Percentiles rank a stretch among this genome's conserved stretches.
These are phyloP conservation scores for Cyclotella baltica DNA, from an alignment of 108 stramenopile species.

Conservation along the genomic window DNA sequence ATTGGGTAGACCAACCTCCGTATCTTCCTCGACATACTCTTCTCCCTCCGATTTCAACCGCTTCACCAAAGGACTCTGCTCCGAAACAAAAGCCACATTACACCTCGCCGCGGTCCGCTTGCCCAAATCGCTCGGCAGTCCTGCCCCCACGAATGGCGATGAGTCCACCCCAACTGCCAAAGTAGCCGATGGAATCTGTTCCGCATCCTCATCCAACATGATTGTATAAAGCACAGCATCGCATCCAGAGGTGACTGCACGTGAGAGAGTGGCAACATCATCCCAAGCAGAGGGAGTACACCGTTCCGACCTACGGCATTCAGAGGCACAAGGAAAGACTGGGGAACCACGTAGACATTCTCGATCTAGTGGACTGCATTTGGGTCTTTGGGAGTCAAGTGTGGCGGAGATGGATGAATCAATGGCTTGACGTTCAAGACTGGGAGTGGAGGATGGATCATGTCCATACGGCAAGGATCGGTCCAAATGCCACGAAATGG, in stretches of 20 bases:
- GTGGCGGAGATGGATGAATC: slow-evolving; percentile 21
- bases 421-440: slow-evolving; percentile 22
- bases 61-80: slow-evolving; percentile 60
- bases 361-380: slow-evolving; percentile 69
- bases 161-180: slow-evolving; percentile 46
- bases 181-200: slow-evolving; percentile 67
- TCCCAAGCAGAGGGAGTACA: slow-evolving; percentile 78
- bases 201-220: slow-evolving; percentile 59
- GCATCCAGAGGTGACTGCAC: slow-evolving; percentile 65
- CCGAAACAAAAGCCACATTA: slow-evolving; percentile 83
- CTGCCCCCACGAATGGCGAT: slow-evolving; percentile 59
- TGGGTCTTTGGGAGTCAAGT: slow-evolving; percentile 39
- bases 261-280: slow-evolving; percentile 60
- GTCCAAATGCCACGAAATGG: slow-evolving; percentile 84
- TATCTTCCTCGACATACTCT: slow-evolving; percentile 36
- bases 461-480: slow-evolving; percentile 72
- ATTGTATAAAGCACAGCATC: slow-evolving; percentile 80
- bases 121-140: slow-evolving; percentile 36
- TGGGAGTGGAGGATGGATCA: slow-evolving; percentile 19
- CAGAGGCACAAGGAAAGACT: slow-evolving; percentile 87
- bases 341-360: slow-evolving; percentile 79
- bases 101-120: slow-evolving; percentile 46
- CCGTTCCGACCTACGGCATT: slow-evolving; percentile 69
- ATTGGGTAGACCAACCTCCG: slow-evolving; percentile 15
- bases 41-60: slow-evolving; percentile 47